These are phyloP conservation scores for Meyerozyma elateridarum DNA, from an alignment of 1,139 yeast genomes.

Conservation along the genomic window DNA sequence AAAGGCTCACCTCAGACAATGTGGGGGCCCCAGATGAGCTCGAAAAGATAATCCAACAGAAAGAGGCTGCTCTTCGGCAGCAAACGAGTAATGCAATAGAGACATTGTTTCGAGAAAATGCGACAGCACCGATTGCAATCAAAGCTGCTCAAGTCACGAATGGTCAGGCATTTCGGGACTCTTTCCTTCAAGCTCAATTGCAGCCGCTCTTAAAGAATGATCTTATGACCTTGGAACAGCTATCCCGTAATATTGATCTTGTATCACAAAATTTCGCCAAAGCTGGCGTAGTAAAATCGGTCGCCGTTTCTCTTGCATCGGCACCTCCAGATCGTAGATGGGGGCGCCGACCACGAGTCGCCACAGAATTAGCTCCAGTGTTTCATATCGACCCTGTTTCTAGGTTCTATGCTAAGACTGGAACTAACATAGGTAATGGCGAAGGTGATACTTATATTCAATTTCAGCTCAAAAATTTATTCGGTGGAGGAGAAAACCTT, in stretches of 20 bases:
- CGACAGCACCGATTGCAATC: constrained; percentile 41
- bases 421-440: constrained; percentile 92
- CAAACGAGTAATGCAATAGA: constrained; percentile 16
- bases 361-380: constrained; percentile 50
- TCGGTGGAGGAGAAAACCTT: constrained; percentile 85
- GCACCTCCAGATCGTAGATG: no score
- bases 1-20: constrained; percentile 17
- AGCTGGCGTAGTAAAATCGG: constrained; percentile 43
- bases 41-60: constrained; percentile 34
- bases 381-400: constrained; percentile 58
- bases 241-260: constrained; percentile 37
- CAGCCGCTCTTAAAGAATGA: constrained; percentile 41
- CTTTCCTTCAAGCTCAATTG: constrained; percentile 52
- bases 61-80: constrained; percentile 25
- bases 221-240: constrained; percentile 30
- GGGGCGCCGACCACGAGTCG: constrained; percentile 17
- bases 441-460: constrained; percentile 91
- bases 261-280: constrained; percentile 38
- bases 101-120: constrained; percentile 36
- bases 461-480: constrained; percentile 67
- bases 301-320: constrained; percentile 29
- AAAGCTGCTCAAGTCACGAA: constrained; percentile 53
- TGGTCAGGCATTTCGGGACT: constrained; percentile 45
- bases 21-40: constrained; percentile 25
- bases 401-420: constrained; percentile 73